Base-by-base conservation (phyloP, 2,329 filamentous ascomycete genomes). In the Venturia carpophila region DNA sequence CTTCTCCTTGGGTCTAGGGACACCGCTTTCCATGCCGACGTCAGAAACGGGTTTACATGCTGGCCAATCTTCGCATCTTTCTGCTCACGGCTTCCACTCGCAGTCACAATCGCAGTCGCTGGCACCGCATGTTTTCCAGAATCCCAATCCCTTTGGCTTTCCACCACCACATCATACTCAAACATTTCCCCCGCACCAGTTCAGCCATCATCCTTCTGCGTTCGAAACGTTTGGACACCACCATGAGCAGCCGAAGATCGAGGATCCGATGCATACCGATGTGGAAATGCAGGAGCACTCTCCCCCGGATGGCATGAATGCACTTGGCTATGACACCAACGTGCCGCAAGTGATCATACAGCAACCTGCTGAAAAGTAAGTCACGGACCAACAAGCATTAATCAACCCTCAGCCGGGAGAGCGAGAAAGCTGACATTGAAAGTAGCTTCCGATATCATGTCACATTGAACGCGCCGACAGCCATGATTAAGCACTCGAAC, bases 401-500 rank as follows among this genome's bases (percentile, higher is more conserved):
- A 5, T 49, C 71, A 10, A 2, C 6, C n/a, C 17, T 45, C n/a
- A 21, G 3, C 55, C 0, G 2, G 2, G 27, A 19, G 37, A 27
- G 47, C 17, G 61, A 11, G 3, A 42, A 39, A 56, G 39, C 55
- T 56, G 24, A 72, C 60, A 42, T 41, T 58, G 58, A 56, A 10
- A 34, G 21, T 68, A 87, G 84, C 68, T 97, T 97, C 73, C 90
- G 94, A 49, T 97, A 91, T 73, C 90, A 94, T 73, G 88, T 91
- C 62, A 94, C 91, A 0, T 78, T 99, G 58, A 95, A 96, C 74
- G 93, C 94, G 0, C 92, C 93, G 3, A 99, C 94, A 0, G 94
- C 94, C 9, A 99, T 97, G 94, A 88, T 95, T 72, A 95, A 90
- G 75, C 87, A 92, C 67, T 78, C 86, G 1, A 89, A 95, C 67